These are phyloP conservation scores for Microsporum ferrugineum DNA, from an alignment of 2,329 filamentous ascomycete species.

Conservation along the genomic window DNA sequence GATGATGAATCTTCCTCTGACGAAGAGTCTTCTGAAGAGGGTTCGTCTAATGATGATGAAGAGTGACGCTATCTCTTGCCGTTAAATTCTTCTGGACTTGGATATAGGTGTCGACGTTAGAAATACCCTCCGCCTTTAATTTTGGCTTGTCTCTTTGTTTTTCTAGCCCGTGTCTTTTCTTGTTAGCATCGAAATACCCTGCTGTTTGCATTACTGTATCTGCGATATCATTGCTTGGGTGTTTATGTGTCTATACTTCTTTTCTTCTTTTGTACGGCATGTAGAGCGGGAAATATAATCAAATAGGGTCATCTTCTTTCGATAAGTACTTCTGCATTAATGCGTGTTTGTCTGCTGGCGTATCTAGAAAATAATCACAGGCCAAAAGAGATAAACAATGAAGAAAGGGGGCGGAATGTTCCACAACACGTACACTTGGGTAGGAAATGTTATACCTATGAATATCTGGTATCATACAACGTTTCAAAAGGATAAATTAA, in stretches of 20 bases:
- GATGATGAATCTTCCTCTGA: background rate
- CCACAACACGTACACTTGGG: background rate
- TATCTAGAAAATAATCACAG: background rate
- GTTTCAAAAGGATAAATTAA: background rate
- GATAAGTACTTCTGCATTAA: background rate
- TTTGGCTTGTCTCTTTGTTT: no score
- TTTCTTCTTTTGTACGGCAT: background rate
- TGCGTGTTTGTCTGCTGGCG: background rate
- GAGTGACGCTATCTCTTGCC: background rate
- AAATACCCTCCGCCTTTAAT: no score
- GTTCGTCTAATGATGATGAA: background rate
- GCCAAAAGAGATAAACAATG: background rate
- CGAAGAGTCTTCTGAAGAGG: background rate
- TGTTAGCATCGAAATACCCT: no score
- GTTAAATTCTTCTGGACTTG: no score
- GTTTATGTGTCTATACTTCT: background rate
- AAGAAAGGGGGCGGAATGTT: slow-evolving; percentile 17
- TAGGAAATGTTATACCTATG: slow-evolving; percentile 1
- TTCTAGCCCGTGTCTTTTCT: no score
- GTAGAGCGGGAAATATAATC: background rate
- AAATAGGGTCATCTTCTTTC: background rate
- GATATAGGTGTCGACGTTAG: no score
- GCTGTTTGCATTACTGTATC: background rate
- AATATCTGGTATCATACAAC: background rate
- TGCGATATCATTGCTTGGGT: background rate